A percentile compares a stretch with the other conserved stretches of the same genome.
phyloP scores from a whole-genome alignment of 495 filamentous ascomycete species.

The Echria macrotheca region DNA sequence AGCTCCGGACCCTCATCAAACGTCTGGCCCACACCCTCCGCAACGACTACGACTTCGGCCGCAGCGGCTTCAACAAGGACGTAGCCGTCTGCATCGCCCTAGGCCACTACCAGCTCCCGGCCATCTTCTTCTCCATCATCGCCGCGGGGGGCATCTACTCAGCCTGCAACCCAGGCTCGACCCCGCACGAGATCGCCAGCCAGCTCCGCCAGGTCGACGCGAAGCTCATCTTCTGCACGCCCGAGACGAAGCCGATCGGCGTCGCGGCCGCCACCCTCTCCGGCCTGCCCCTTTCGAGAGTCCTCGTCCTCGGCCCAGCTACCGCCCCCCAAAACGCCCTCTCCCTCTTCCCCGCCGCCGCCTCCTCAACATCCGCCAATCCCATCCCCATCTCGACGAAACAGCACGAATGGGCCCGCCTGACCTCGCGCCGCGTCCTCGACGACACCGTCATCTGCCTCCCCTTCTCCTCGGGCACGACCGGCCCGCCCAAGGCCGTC shows the following conservation, averaged over 20 bases:
- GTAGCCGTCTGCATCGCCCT: constrained; percentile 46
- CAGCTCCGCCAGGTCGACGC: constrained; percentile 43
- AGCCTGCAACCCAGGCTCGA: constrained; percentile 38
- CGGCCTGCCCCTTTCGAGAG: constrained; percentile 42
- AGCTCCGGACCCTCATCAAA: constrained; percentile 37
- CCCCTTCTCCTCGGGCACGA: constrained; percentile 84
- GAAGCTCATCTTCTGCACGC: constrained; percentile 49
- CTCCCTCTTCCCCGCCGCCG: no score
- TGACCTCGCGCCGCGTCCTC: constrained; percentile 38
- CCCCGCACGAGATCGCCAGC: constrained; percentile 36
- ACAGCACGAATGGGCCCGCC: constrained; percentile 37
- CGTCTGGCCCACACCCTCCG: constrained; percentile 44
- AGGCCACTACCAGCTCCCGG: constrained; percentile 42
- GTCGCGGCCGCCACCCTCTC: constrained; percentile 53
- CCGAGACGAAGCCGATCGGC: constrained; percentile 47
- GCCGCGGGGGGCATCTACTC: constrained; percentile 49
- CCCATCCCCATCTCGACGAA: constrained; percentile 20
- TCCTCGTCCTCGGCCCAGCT: constrained; percentile 34
- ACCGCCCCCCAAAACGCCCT: constrained; percentile 9
- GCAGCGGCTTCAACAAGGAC: constrained; percentile 42
- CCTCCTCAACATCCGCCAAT: neutral
- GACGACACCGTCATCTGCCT: constrained; percentile 48
- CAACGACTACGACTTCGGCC: constrained; percentile 42
- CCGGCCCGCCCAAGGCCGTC: constrained; percentile 79
- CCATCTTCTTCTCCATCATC: constrained; percentile 44